Percentiles rank a stretch among this genome's conserved stretches.
Conservation (phyloP, 805 yeast genomes). For the Saccharomycopsis sp. region DNA sequence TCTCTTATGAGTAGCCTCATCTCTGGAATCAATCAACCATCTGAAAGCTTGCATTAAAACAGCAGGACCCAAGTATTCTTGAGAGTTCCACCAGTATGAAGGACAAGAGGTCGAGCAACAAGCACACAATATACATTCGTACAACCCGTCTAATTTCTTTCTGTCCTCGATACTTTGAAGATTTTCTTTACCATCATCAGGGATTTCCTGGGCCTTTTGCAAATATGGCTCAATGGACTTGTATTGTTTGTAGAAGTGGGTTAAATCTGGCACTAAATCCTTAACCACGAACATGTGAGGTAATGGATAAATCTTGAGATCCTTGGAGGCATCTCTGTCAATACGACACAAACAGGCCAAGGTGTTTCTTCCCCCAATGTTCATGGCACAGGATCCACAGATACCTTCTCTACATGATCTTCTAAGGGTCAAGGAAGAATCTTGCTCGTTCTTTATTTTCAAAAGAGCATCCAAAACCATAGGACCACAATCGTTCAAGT, state of each 20-base stretch:
- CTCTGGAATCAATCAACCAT: slow-evolving; percentile 97
- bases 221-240: slow-evolving; percentile 95
- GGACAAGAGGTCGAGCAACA: slow-evolving; percentile 99
- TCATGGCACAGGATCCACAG: slow-evolving; percentile 99
- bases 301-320: slow-evolving; percentile 85
- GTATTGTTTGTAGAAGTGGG: slow-evolving; percentile 96
- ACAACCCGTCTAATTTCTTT: slow-evolving; percentile 91
- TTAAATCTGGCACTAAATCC: slow-evolving; percentile 95
- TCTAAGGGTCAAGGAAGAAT: slow-evolving; percentile 90
- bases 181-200: slow-evolving; percentile 89
- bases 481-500: slow-evolving; percentile 91
- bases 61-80: slow-evolving; percentile 97
- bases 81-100: slow-evolving; percentile 99
- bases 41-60: slow-evolving; percentile 98
- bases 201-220: slow-evolving; percentile 66
- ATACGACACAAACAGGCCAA: slow-evolving; percentile 94
- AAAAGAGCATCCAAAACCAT: slow-evolving; percentile 94
- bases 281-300: slow-evolving; percentile 98
- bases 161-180: slow-evolving; percentile 89
- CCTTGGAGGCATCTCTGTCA: slow-evolving; percentile 69
- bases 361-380: slow-evolving; percentile 95
- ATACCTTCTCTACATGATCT: slow-evolving; percentile 99
- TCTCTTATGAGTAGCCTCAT: slow-evolving; percentile 77
- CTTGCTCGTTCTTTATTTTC: slow-evolving; percentile 95
- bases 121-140: slow-evolving; percentile 97